These are phyloP conservation scores for Xylaria longipes DNA, from an alignment of 495 filamentous ascomycete genomes.

Conservation along the genomic window DNA sequence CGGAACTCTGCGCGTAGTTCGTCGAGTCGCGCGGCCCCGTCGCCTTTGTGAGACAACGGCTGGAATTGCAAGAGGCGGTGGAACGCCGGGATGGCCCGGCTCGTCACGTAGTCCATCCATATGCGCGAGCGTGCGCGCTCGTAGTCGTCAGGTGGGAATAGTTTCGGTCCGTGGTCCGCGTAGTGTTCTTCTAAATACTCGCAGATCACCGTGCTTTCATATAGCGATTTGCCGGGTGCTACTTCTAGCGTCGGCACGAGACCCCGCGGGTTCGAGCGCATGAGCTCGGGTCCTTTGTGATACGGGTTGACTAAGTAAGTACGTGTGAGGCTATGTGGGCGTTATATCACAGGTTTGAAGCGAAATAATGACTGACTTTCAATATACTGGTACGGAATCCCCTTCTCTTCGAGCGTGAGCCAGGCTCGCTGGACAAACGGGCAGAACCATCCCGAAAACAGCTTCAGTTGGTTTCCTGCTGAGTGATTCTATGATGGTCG, in stretches of 20 bases:
- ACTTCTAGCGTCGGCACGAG: conserved; percentile 65
- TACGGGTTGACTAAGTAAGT: conserved; percentile 57
- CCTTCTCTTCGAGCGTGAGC: conserved; percentile 67
- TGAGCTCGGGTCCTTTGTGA: conserved; percentile 61
- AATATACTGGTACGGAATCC: conserved; percentile 68
- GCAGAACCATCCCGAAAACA: conserved; percentile 71
- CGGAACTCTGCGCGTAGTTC: conserved; percentile 35
- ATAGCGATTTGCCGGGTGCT: conserved; percentile 58
- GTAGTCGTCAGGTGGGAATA: conserved; percentile 58
- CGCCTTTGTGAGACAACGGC: conserved; percentile 40
- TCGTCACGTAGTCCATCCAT: conserved; percentile 69
- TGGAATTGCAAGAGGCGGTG: conserved; percentile 67
- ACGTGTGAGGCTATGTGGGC: neutral
- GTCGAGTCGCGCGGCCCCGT: conserved; percentile 53
- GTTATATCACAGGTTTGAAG: neutral
- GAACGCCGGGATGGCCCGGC: conserved; percentile 61
- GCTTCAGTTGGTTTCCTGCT: conserved; percentile 59
- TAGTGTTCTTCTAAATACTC: conserved; percentile 70
- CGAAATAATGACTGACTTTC: conserved; percentile 45
- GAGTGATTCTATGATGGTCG: conserved; percentile 45
- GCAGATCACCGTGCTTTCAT: conserved; percentile 65
- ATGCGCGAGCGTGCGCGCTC: conserved; percentile 59
- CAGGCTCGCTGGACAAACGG: conserved; percentile 65
- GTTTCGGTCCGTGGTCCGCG: conserved; percentile 47
- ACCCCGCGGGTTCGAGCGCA: conserved; percentile 64